Percentiles rank a stretch among this genome's conserved stretches.
Evolutionary conservation across 1,284 basidiomycete species (phyloP).

Genomic region (Leccinum pachyderme): DNA sequence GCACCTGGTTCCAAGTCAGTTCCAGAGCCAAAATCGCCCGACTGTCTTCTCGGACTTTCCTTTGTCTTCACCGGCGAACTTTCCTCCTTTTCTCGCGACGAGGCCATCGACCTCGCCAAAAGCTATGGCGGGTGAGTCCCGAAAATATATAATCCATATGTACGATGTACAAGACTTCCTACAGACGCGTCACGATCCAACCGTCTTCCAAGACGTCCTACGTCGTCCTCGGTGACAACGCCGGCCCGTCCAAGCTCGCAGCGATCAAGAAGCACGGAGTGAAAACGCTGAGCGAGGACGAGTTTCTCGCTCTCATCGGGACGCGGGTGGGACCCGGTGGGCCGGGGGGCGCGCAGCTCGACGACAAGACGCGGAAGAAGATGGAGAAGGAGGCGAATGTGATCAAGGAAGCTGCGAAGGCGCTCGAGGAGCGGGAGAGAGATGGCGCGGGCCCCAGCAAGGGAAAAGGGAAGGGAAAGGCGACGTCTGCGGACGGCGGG

Average conservation of each 20-base stretch:
- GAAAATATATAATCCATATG: too few relatives aligned
- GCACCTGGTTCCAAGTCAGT: slow-evolving; percentile 82
- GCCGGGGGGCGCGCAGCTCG: slow-evolving; percentile 41
- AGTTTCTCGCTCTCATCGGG: slow-evolving; percentile 80
- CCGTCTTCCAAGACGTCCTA: slow-evolving; percentile 91
- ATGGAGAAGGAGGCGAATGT: slow-evolving; percentile 78
- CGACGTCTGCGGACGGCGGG: neutral
- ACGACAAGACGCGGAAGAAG: slow-evolving; percentile 83
- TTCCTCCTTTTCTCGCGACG: slow-evolving; percentile 83
- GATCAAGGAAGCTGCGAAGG: slow-evolving; percentile 70
- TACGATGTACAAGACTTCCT: neutral
- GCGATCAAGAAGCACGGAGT: slow-evolving; percentile 82
- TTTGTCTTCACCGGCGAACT: slow-evolving; percentile 98
- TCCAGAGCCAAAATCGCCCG: slow-evolving; percentile 68
- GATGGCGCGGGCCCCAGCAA: slow-evolving; percentile 32
- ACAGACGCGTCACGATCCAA: slow-evolving; percentile 79
- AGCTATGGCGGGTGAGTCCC: slow-evolving; percentile 81
- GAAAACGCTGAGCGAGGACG: slow-evolving; percentile 82
- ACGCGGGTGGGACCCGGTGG: slow-evolving; percentile 52
- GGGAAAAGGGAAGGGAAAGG: neutral
- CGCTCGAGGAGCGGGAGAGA: slow-evolving; percentile 71
- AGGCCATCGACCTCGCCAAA: slow-evolving; percentile 86
- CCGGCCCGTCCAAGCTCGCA: slow-evolving; percentile 85
- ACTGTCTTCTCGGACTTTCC: slow-evolving; percentile 84
- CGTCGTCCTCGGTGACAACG: slow-evolving; percentile 86